Percentiles rank a stretch among this genome's conserved stretches.
These are phyloP conservation scores for Escovopsis sp. DNA, from an alignment of 2,329 filamentous ascomycete genomes.

Conservation along the genomic window DNA sequence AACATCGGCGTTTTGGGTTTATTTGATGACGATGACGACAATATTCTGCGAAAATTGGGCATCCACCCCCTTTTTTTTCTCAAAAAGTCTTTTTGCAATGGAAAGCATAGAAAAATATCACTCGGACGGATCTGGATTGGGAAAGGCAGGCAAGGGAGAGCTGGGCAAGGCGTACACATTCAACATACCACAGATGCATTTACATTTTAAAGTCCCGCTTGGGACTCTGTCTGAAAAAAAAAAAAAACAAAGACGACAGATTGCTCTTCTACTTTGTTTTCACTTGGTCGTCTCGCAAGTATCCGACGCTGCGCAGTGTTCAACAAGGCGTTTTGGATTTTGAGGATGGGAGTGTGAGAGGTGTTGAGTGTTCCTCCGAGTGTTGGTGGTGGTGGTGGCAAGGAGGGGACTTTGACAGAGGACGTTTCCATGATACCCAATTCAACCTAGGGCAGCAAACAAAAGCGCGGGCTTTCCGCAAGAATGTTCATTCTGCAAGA, in stretches of 20 bases:
- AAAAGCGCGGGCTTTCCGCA: too few species aligned
- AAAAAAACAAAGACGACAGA: neutral
- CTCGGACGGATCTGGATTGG: slow-evolving; percentile 6
- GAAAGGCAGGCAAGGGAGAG: slow-evolving; percentile 10
- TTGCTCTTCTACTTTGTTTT: too few species aligned
- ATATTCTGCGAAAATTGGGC: slow-evolving; percentile 11
- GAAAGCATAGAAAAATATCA: slow-evolving; percentile 16
- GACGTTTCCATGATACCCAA: slow-evolving; percentile 3
- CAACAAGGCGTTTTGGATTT: slow-evolving; percentile 6
- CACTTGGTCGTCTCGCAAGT: too few species aligned
- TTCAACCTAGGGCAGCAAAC: slow-evolving; percentile 5
- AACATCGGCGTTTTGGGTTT: slow-evolving; percentile 41
- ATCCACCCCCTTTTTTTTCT: slow-evolving; percentile 10
- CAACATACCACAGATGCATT: slow-evolving; percentile 25
- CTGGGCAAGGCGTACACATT: slow-evolving; percentile 23
- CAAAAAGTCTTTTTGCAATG: slow-evolving; percentile 16
- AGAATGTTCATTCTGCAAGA: too few species aligned
- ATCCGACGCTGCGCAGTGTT: slow-evolving; percentile 1
- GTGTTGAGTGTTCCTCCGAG: neutral
- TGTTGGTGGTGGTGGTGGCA: neutral
- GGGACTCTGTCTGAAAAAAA: slow-evolving; percentile 13
- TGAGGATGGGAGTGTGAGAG: slow-evolving; percentile 4
- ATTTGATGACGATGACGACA: slow-evolving; percentile 17
- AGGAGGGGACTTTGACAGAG: slow-evolving; percentile 1
- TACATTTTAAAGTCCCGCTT: slow-evolving; percentile 15